Base-by-base conservation (phyloP, 495 filamentous ascomycete species). In the Aspergillus biplanus region DNA sequence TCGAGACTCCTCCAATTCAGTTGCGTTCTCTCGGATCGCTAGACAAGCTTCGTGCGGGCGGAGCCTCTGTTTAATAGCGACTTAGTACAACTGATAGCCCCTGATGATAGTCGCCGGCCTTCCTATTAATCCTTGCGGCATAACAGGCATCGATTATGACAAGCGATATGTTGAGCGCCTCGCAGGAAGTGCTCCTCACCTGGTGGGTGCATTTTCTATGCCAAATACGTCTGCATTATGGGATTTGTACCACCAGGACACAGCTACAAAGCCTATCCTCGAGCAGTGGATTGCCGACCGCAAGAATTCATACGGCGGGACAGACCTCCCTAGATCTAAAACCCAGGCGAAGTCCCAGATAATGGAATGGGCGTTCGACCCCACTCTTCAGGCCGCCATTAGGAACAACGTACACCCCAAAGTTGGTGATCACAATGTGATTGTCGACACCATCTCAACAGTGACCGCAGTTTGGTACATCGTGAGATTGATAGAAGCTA, bases 91-190 rank as follows among this genome's bases (percentile, higher is more conserved):
- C 21, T 27, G 21, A 2, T 27, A 27, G 21, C 21, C 21, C 1
- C 21, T 27, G 21, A 27, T 27, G 21, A 27, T 27, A 27, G 21
- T 2, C 21, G 21, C 21, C 2, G 21, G 2, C 21, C 21, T 27
- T 27, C 21, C 21, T 27, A 27, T 2, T 27, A 27, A 27, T 44
- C 15, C 39, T 9, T 44, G 39, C 39, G 39, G 39, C 39, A 44
- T 44, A 9, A 44, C 1, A 9, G 52, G 52, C 31, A 55, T 55
- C 31, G 52, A 55, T 8, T 55, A 55, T 33, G 52, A 55, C 7
- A 11, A 35, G 12, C 0, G 27, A 6, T 55, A 33, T 21, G 32
- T 55, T 35, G 31, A 55, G 4, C 2, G 32, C 4, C 33, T 55
- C 1, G 52, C 33, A 12, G 31, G 32, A 4, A 15, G 7, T 6